A percentile compares a stretch with the other conserved stretches of the same genome.
These are phyloP conservation scores for Penicillium sclerotiorum DNA, from an alignment of 2,329 filamentous ascomycete genomes.

Conservation along the genomic window DNA sequence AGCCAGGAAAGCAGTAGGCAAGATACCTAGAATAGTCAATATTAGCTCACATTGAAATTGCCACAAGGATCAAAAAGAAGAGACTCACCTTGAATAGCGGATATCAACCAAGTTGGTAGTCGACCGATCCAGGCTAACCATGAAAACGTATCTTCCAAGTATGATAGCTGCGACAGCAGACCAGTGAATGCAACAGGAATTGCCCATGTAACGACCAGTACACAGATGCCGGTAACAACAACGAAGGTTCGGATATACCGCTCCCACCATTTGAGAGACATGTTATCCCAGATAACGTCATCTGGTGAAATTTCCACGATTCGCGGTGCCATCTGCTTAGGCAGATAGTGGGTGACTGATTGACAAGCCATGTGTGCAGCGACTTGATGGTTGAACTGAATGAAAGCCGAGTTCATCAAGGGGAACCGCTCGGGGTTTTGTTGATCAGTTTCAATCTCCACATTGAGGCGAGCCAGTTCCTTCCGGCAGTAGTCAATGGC, in stretches of 20 bases:
- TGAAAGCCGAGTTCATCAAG: conserved; percentile 93
- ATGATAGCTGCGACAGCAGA: conserved; percentile 74
- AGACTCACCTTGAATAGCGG: conserved; percentile 71
- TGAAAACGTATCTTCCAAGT: conserved; percentile 63
- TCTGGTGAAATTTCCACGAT: conserved; percentile 88
- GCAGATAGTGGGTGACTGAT: conserved; percentile 83
- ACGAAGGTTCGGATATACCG: conserved; percentile 72
- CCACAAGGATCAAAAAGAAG: not conserved
- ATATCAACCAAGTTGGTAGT: conserved; percentile 63
- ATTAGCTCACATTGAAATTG: not conserved
- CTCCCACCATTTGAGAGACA: conserved; percentile 95
- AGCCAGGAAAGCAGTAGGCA: conserved; percentile 76
- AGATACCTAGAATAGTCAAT: conserved; percentile 42
- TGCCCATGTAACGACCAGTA: conserved; percentile 85
- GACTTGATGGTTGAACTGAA: conserved; percentile 97
- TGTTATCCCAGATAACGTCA: conserved; percentile 96
- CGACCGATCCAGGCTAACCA: conserved; percentile 74
- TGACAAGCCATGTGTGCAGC: conserved; percentile 98
- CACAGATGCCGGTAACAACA: conserved; percentile 67
- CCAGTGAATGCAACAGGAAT: conserved; percentile 89
- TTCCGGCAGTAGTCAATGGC: conserved; percentile 89
- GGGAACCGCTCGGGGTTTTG: conserved; percentile 82
- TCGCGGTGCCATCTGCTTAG: conserved; percentile 89
- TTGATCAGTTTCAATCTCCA: conserved; percentile 91
- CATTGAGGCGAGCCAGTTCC: conserved; percentile 86